phyloP scores from a whole-genome alignment of 2,329 filamentous ascomycete species.

The Diplodia intermedia region DNA sequence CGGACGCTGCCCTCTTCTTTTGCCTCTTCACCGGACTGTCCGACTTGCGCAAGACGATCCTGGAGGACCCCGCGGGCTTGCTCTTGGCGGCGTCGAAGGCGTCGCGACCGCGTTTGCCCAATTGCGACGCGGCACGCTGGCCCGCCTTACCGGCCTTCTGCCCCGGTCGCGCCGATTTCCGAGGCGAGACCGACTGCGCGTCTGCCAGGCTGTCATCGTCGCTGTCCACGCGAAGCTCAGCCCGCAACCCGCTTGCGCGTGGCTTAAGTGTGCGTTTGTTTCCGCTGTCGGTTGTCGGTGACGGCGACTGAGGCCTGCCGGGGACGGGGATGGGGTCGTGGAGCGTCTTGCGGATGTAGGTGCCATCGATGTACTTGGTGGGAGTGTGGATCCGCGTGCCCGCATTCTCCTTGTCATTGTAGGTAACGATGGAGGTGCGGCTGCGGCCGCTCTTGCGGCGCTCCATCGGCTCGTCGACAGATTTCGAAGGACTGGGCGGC shows the following conservation, averaged over 20 bases:
- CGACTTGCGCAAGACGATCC: slow-evolving; percentile 55
- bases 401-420: slow-evolving; percentile 70
- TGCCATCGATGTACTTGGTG: slow-evolving; percentile 48
- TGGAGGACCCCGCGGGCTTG: slow-evolving; percentile 36
- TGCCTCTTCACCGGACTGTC: slow-evolving; percentile 10
- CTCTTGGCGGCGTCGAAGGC: slow-evolving; percentile 48
- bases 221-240: slow-evolving; percentile 16
- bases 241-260: slow-evolving; percentile 12
- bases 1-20: slow-evolving; percentile 17
- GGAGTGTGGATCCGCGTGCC: slow-evolving; percentile 68
- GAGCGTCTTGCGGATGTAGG: slow-evolving; percentile 31
- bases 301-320: background rate
- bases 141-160: background rate
- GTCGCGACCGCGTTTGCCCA: slow-evolving; percentile 41
- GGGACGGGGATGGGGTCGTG: slow-evolving; percentile 37
- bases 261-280: background rate
- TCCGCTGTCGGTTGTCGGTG: background rate
- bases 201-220: slow-evolving; percentile 8
- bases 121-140: slow-evolving; percentile 3
- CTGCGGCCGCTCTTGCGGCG: slow-evolving; percentile 61
- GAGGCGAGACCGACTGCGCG: background rate
- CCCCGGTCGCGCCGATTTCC: background rate
- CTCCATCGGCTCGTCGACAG: slow-evolving; percentile 39
- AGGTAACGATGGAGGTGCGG: slow-evolving; percentile 64
- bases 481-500: slow-evolving; percentile 35